Conservation (phyloP, 164 flowering plant species). For the Euptelea pleiosperma region DNA sequence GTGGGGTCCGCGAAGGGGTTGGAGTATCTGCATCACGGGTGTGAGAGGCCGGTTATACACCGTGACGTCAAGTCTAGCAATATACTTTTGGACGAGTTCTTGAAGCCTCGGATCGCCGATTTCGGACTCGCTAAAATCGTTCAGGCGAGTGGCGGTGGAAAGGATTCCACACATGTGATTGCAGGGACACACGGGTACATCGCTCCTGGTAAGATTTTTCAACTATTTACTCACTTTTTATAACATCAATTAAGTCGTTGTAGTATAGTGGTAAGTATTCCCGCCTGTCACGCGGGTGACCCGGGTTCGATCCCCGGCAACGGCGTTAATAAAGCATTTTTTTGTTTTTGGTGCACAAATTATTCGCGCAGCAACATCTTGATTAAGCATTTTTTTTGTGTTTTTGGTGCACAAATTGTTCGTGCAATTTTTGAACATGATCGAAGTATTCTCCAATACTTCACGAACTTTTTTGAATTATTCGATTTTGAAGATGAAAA, state of each 20-base stretch:
- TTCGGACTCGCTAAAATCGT: constrained; percentile 73
- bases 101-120: constrained; percentile 80
- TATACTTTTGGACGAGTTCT: constrained; percentile 63
- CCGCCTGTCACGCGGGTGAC: constrained; percentile 51
- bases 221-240: no score
- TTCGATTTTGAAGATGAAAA: no score
- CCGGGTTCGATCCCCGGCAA: constrained; percentile 52
- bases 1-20: constrained; percentile 63
- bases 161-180: constrained; percentile 47
- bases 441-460: no score
- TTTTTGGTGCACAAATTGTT: no score
- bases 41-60: constrained; percentile 55
- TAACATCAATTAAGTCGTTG: no score
- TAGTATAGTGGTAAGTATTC: constrained; percentile 48
- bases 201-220: constrained; percentile 65
- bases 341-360: no score
- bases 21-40: constrained; percentile 69
- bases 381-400: no score
- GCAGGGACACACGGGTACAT: constrained; percentile 68
- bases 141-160: constrained; percentile 25
- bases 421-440: no score
- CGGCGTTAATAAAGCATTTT: no score
- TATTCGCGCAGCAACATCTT: no score
- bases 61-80: constrained; percentile 84
- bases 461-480: no score